Conservation (phyloP, 164 flowering plant species). For the Piper betle region DNA sequence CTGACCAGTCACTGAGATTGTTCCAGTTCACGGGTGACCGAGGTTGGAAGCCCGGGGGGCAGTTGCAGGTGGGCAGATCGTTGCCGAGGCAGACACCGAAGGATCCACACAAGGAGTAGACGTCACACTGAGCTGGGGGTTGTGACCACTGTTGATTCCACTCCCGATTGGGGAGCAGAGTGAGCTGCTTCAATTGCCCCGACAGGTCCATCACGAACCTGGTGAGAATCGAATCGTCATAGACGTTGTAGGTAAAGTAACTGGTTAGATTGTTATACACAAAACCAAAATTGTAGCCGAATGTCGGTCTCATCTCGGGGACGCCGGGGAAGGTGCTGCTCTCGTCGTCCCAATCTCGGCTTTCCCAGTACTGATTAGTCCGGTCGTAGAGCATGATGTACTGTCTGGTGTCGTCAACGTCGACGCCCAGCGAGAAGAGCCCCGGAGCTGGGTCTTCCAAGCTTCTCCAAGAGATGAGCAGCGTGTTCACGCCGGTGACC, state of each 20-base stretch:
- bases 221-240: background rate
- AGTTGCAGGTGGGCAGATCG: conserved; percentile 4
- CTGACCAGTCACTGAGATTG: too few species aligned
- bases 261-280: conserved; percentile 1
- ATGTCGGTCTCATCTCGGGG: conserved; percentile 14
- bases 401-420: background rate
- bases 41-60: conserved; percentile 10
- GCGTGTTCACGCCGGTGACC: background rate
- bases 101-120: conserved; percentile 5
- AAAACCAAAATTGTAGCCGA: conserved; percentile 8
- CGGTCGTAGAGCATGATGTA: conserved; percentile 4
- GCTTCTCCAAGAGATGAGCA: conserved; percentile 9
- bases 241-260: conserved; percentile 10
- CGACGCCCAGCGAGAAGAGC: conserved; percentile 4
- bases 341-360: conserved; percentile 8
- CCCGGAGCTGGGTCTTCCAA: conserved; percentile 9
- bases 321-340: background rate
- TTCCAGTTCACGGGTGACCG: background rate
- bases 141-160: conserved; percentile 14
- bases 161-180: conserved; percentile 1
- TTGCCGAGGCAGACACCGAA: conserved; percentile 1
- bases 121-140: conserved; percentile 10
- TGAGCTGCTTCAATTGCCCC: conserved; percentile 9
- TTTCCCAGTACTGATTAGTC: conserved; percentile 3
- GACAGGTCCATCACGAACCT: conserved; percentile 2